Conservation (phyloP, 73 alveolate genomes). For the Tetrahymena thermophila region DNA sequence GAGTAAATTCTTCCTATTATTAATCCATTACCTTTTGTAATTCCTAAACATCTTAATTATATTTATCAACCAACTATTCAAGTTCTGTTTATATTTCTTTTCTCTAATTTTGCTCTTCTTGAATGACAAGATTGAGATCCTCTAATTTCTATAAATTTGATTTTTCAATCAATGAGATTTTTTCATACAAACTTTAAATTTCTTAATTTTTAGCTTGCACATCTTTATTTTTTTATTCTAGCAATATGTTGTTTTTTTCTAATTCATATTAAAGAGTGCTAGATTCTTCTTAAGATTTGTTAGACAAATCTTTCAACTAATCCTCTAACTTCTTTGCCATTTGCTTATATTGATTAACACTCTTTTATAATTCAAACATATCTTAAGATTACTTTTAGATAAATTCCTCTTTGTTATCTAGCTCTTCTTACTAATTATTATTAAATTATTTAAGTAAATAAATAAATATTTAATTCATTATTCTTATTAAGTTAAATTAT, state of each 20-base stretch:
- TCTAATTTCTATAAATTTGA: not conserved
- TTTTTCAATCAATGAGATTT: not conserved
- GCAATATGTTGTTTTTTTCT: not conserved
- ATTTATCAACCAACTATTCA: not conserved
- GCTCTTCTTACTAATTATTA: not conserved
- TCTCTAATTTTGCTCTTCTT: not conserved
- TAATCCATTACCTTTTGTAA: not conserved
- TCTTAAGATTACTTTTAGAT: not conserved
- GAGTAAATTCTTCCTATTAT: not conserved
- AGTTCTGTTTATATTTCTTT: not conserved
- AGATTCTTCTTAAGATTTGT: not conserved
- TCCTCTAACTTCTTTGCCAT: not conserved
- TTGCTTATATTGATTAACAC: not conserved
- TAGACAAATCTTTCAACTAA: not conserved
- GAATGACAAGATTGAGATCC: not conserved
- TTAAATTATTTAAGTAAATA: not conserved
- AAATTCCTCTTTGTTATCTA: not conserved
- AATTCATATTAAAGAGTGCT: not conserved
- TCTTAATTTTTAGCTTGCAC: not conserved
- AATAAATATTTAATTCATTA: not conserved
- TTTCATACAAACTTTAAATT: not conserved
- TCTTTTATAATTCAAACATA: not conserved
- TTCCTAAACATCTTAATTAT: not conserved
- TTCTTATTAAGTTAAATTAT: not conserved
- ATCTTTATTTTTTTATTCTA: not conserved